Evolutionary conservation across 208 protist genomes (phyloP), one percentile per base, ranked within the genome.

Genomic region (Crithidia mellificae): DNA sequence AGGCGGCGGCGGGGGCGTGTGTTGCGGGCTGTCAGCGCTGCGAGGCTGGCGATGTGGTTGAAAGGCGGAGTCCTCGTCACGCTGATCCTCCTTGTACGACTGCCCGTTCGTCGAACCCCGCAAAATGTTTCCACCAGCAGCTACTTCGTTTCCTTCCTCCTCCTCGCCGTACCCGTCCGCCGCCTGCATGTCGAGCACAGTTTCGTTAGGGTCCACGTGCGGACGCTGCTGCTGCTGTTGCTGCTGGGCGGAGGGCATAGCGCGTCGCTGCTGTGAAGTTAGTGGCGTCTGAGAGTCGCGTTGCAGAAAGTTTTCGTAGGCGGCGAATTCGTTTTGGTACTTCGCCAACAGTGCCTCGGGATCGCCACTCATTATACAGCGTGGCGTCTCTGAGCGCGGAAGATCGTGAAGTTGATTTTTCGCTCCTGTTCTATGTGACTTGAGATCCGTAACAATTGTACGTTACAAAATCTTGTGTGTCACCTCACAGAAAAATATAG

Each of bases 291-390:
- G 41, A 12, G 50, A 0, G 50, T 61, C 59, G 6, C 25, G 32
- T 0, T n/a, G 41, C 29, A 64, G 22, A 25, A 63, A 75, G 14
- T 41, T 34, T 6, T 75, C 69, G 53, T 68, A 63, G 25, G 22
- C 51, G 36, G 69, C 53, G 30, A 74, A 68, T 30, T 32, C 41
- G 20, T 17, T 44, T 34, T 58, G 53, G 17, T 75, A 58, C 30
- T 36, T 32, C 29, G 41, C 54, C 54, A 68, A 46, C 34, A 75
- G 38, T 39, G 29, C 55, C 69, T 75, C 54, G 3, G 56, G 59
- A 1, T 68, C 61, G 4, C 29, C 22, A 14, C 12, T 55, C 50
- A 66, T 67, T n/a, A n/a, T n/a, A n/a, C n/a, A n/a, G n/a, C n/a
- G n/a, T n/a, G n/a, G n/a, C n/a, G n/a, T n/a, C n/a, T n/a, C n/a